Conservation (phyloP, 2,329 filamentous ascomycete species). For the Tolypocladium cylindrosporum region DNA sequence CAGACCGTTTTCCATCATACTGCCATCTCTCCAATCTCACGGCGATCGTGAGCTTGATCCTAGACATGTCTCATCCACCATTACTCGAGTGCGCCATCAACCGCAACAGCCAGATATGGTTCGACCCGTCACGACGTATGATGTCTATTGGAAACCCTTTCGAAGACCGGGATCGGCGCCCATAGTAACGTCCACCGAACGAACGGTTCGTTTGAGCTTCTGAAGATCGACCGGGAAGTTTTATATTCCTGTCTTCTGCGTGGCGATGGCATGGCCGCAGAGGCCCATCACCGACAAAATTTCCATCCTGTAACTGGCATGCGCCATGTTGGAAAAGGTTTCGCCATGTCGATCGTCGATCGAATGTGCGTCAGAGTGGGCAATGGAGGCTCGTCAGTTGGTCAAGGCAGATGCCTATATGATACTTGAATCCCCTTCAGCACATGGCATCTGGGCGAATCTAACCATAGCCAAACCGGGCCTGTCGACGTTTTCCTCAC, state of each 20-base stretch:
- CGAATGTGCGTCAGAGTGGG: constrained; percentile 3
- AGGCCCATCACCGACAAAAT: not conserved
- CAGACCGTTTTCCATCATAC: not conserved
- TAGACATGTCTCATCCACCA: not conserved
- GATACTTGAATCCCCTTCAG: not conserved
- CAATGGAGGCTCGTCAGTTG: not conserved
- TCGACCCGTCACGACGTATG: not conserved
- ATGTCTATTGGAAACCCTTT: not conserved
- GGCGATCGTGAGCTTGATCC: not conserved
- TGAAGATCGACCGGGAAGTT: not conserved
- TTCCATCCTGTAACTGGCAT: constrained; percentile 11
- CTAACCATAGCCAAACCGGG: not conserved
- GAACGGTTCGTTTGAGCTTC: not conserved
- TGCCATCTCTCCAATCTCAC: not conserved
- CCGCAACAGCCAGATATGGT: not conserved
- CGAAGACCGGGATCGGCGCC: not conserved
- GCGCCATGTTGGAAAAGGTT: constrained; percentile 6
- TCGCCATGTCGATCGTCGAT: constrained; percentile 6
- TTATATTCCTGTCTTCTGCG: constrained; percentile 10
- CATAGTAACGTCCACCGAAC: not conserved
- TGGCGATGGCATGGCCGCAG: constrained; percentile 6
- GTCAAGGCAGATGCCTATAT: constrained; percentile 1
- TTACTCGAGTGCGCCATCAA: not conserved
- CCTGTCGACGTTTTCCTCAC: not conserved
- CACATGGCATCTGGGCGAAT: not conserved